A percentile compares a stretch with the other conserved stretches of the same genome.
These are phyloP conservation scores for Komagataella ulmi DNA, from an alignment of 805 yeast genomes.

Conservation along the genomic window DNA sequence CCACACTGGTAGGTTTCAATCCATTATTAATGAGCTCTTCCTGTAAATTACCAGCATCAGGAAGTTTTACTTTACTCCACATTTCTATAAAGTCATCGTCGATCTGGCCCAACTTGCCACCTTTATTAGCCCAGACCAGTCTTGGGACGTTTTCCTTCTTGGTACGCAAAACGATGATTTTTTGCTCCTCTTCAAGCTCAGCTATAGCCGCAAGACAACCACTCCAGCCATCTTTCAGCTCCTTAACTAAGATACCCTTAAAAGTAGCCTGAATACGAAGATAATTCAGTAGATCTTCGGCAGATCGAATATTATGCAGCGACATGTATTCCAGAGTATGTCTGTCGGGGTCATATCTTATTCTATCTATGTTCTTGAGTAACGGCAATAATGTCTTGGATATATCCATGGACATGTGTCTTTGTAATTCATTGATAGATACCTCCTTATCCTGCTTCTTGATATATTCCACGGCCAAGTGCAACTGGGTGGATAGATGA, in stretches of 20 bases:
- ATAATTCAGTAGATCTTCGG: slow-evolving; percentile 62
- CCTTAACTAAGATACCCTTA: slow-evolving; percentile 73
- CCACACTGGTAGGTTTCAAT: slow-evolving; percentile 95
- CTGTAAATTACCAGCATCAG: slow-evolving; percentile 73
- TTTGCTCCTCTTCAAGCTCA: slow-evolving; percentile 63
- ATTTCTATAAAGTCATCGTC: slow-evolving; percentile 72
- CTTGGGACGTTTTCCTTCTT: slow-evolving; percentile 93
- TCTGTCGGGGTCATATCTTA: slow-evolving; percentile 47
- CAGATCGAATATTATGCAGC: slow-evolving; percentile 73
- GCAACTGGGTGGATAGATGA: slow-evolving; percentile 76
- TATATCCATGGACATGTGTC: slow-evolving; percentile 51
- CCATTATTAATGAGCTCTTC: slow-evolving; percentile 67
- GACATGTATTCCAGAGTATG: slow-evolving; percentile 79
- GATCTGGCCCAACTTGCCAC: slow-evolving; percentile 51
- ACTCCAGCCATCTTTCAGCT: slow-evolving; percentile 83
- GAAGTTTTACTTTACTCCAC: slow-evolving; percentile 74
- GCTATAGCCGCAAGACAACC: slow-evolving; percentile 72
- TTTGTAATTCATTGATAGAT: slow-evolving; percentile 46
- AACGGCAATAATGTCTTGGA: slow-evolving; percentile 54
- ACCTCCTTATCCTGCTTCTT: slow-evolving; percentile 63
- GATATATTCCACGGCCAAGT: slow-evolving; percentile 84
- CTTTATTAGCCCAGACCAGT: slow-evolving; percentile 73
- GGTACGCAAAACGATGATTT: slow-evolving; percentile 73
- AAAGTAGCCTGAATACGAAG: slow-evolving; percentile 75
- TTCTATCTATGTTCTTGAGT: slow-evolving; percentile 63